Conservation (phyloP, 2,329 filamentous ascomycete genomes). For the Claviceps cyperi region DNA sequence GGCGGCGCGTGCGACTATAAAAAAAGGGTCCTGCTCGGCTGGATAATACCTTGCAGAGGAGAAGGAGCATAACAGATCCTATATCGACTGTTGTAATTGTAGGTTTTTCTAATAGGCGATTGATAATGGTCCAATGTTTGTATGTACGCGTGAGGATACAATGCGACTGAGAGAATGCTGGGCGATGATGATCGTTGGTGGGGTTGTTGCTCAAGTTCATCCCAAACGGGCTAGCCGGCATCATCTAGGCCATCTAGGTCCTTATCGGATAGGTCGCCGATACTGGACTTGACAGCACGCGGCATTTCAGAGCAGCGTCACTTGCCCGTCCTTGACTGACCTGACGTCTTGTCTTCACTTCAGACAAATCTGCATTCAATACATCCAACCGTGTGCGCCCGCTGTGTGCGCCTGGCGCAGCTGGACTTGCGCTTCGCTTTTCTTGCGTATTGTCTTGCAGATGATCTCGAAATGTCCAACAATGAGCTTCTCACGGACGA, state of each 20-base stretch:
- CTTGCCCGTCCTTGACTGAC: neutral
- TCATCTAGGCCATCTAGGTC: no score
- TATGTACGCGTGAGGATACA: neutral
- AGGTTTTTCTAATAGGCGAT: neutral
- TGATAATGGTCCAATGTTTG: neutral
- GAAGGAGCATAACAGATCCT: neutral
- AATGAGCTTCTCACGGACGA: constrained; percentile 53
- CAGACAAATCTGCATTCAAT: neutral
- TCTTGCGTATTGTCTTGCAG: neutral
- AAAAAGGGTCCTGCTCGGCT: neutral
- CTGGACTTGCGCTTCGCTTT: no score
- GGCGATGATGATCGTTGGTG: neutral
- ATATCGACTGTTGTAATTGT: neutral
- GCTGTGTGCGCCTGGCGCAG: neutral
- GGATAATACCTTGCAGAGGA: neutral
- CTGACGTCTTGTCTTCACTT: neutral
- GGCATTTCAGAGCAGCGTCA: no score
- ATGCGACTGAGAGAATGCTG: neutral
- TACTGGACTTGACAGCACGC: no score
- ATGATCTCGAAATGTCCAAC: constrained; percentile 21
- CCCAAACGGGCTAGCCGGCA: constrained; percentile 5
- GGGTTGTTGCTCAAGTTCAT: constrained; percentile 7
- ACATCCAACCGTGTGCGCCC: neutral
- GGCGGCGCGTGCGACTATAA: neutral
- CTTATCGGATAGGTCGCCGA: no score